Conservation (phyloP, 208 protist genomes). For the Leishmania tarentolae region DNA sequence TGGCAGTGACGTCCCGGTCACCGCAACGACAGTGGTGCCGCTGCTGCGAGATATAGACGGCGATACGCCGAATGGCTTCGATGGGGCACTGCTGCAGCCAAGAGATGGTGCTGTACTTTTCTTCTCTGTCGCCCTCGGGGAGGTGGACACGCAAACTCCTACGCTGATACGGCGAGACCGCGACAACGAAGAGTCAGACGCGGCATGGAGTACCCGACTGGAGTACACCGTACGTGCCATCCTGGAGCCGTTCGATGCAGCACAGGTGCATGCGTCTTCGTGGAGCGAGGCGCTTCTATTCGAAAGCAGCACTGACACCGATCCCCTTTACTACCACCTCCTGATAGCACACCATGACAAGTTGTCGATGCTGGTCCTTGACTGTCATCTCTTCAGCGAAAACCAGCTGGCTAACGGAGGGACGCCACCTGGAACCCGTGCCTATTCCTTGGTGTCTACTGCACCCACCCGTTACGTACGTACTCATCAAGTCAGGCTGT, state of each 20-base stretch:
- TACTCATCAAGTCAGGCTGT: slow-evolving; percentile 14
- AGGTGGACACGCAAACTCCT: slow-evolving; percentile 17
- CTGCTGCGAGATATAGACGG: slow-evolving; percentile 7
- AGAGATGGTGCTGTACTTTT: slow-evolving; percentile 22
- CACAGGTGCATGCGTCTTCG: slow-evolving; percentile 2
- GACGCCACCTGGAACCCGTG: not conserved
- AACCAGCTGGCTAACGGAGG: not conserved
- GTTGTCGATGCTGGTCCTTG: slow-evolving; percentile 22
- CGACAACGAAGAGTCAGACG: slow-evolving; percentile 17
- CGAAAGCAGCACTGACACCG: slow-evolving; percentile 8
- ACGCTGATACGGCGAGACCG: slow-evolving; percentile 19
- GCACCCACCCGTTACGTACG: slow-evolving; percentile 32
- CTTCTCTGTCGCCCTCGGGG: slow-evolving; percentile 24
- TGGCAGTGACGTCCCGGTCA: not conserved
- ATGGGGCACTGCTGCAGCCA: slow-evolving; percentile 31
- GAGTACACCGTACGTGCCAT: slow-evolving; percentile 31
- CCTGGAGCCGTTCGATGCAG: slow-evolving; percentile 7
- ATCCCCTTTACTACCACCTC: slow-evolving; percentile 22
- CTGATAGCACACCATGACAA: slow-evolving; percentile 26
- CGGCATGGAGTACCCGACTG: slow-evolving; percentile 21
- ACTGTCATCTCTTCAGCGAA: slow-evolving; percentile 21
- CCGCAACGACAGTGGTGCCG: not conserved
- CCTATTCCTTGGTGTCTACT: slow-evolving; percentile 6
- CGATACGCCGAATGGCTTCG: slow-evolving; percentile 29
- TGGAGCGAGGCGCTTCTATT: slow-evolving; percentile 28